A percentile compares a stretch with the other conserved stretches of the same genome.
Evolutionary conservation across 116 monocot genomes (phyloP).

Genomic region (Trichopus zeylanicus): DNA sequence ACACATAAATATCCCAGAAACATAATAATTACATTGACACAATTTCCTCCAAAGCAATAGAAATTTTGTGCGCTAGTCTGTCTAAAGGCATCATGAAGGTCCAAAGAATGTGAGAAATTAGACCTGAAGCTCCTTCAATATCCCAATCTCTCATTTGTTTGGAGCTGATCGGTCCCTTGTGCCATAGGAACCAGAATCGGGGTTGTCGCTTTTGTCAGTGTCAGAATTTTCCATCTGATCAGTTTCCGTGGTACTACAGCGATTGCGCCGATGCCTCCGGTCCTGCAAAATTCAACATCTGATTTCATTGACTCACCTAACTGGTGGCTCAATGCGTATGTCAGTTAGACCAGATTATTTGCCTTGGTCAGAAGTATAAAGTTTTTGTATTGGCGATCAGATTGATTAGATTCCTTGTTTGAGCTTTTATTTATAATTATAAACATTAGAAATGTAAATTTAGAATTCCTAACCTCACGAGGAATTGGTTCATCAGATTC

Average conservation of each 20-base stretch:
- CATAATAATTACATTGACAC: constrained; percentile 4
- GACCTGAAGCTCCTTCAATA: background rate
- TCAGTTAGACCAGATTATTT: no score
- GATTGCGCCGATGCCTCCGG: constrained; percentile 19
- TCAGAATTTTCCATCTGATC: constrained; percentile 35
- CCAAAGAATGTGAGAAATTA: constrained; percentile 19
- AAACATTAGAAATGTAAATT: no score
- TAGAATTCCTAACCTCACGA: constrained; percentile 26
- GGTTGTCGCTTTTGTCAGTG: constrained; percentile 40
- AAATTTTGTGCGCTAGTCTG: background rate
- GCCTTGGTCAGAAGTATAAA: no score
- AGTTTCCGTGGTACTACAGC: constrained; percentile 15
- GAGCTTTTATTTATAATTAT: no score
- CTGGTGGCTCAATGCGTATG: no score
- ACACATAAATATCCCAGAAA: background rate
- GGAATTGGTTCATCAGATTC: constrained; percentile 41
- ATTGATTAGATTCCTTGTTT: no score
- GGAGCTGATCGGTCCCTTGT: background rate
- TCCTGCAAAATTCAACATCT: constrained; percentile 17
- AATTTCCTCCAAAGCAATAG: background rate
- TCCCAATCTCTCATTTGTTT: background rate
- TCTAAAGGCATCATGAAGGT: background rate
- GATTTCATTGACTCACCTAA: background rate
- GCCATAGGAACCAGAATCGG: constrained; percentile 14
- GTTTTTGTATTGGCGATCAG: no score